Evolutionary conservation across 2,329 filamentous ascomycete species (phyloP), one percentile per base, ranked within the genome.

Genomic region (Aspergillus sp.): DNA sequence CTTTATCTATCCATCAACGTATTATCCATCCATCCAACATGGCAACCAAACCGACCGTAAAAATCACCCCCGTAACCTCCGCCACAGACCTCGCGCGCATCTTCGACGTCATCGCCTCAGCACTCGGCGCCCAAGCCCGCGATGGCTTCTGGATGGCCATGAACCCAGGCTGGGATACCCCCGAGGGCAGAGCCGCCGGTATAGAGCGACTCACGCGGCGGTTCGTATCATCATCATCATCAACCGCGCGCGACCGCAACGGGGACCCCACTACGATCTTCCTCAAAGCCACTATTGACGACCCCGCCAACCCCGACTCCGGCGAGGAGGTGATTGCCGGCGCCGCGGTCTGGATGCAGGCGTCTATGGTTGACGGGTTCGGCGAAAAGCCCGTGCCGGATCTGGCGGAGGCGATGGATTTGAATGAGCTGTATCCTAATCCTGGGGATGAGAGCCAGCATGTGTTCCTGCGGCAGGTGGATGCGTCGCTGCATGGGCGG

Each of bases 131-230:
- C 15, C 84, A 86, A 64, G 73, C 73, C 12, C 69, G 70, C 27
- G 84, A 86, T 65, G 75, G 72, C 6, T 68, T 85, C 52, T 86
- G 81, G 80, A 74, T 72, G 1, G 70, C 73, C 58, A 74, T 81
- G 70, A 83, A 83, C 57, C 83, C 83, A 0, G 79, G 75, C 17
- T 86, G 83, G 83, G 77, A 85, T 37, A 83, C 79, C 0, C 71
- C 78, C 5, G 70, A 75, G 14, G 83, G 83, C 11, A 72, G 67
- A 24, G 64, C 64, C 0, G 64, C 64, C 1, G 75, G 73, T 24
- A 73, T 73, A 2, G 66, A 68, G 9, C 74, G 75, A 14, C 63
- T 84, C 59, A 66, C 71, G 3, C 62, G 75, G 37, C 76, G 79
- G 23, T 85, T 78, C 27, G 5, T 4, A 24, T 24, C 23, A 14